phyloP scores from a whole-genome alignment of 2,329 filamentous ascomycete species.

The Fusarium ambrosium region DNA sequence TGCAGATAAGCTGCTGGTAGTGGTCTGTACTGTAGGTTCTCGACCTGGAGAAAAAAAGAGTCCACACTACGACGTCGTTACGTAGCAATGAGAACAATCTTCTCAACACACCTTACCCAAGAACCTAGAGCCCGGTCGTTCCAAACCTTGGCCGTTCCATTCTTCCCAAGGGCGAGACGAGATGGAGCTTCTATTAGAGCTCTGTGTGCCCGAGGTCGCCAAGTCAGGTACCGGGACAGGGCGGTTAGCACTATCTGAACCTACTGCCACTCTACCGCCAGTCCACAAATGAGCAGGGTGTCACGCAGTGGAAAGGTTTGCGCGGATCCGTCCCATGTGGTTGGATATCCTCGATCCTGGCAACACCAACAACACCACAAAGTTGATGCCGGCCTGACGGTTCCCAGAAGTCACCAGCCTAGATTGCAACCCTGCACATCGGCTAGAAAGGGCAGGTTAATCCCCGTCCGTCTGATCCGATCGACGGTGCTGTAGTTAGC shows the following conservation, averaged over 20 bases:
- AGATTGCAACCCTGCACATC: not conserved
- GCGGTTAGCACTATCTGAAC: conserved; percentile 23
- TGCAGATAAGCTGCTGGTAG: not conserved
- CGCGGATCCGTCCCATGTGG: conserved; percentile 28
- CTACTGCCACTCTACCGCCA: conserved; percentile 10
- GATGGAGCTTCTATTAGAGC: conserved; percentile 3
- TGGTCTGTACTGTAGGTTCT: not conserved
- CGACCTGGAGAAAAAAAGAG: not conserved
- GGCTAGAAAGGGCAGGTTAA: conserved; percentile 7
- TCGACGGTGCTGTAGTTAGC: conserved; percentile 3
- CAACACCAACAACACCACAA: conserved; percentile 18
- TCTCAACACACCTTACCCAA: conserved; percentile 29
- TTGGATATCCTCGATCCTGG: conserved; percentile 33
- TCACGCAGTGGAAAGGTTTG: conserved; percentile 2
- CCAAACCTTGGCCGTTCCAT: conserved; percentile 15
- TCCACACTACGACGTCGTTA: conserved; percentile 24
- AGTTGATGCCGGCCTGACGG: conserved; percentile 3
- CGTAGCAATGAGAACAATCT: conserved; percentile 14
- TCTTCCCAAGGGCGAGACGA: not conserved
- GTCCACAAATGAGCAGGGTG: not conserved
- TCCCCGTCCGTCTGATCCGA: conserved; percentile 22
- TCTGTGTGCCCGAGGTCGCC: not conserved
- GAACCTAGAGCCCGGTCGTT: not conserved
- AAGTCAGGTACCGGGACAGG: conserved; percentile 32
- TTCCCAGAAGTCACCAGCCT: not conserved